A percentile compares a stretch with the other conserved stretches of the same genome.
Evolutionary conservation across 768 basidiomycete genomes (phyloP).

Genomic region (Psilocybe azurescens): DNA sequence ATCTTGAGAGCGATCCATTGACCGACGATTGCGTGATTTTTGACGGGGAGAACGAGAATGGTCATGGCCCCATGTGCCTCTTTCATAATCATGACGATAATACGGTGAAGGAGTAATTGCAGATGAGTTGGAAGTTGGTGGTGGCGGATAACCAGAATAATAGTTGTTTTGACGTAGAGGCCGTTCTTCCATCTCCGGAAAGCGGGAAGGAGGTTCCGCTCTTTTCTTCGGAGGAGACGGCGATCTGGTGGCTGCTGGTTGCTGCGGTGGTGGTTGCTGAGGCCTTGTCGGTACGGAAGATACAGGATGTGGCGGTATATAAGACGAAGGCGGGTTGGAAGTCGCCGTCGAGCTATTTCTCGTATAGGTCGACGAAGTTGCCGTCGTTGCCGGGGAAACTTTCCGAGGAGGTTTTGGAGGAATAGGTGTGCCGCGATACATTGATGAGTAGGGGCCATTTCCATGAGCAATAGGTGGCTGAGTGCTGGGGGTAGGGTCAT

Average conservation of each 20-base stretch:
- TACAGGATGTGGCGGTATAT: not conserved
- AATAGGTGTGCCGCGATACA: conserved; percentile 36
- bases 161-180: not conserved
- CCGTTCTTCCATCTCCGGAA: not conserved
- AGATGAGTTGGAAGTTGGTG: conserved; percentile 1
- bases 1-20: not conserved
- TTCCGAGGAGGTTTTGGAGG: conserved; percentile 5
- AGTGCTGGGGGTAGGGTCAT: conserved; percentile 37
- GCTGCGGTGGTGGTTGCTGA: not conserved
- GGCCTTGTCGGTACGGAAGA: not conserved
- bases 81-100: conserved; percentile 41
- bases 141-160: not conserved
- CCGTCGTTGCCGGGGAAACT: not conserved
- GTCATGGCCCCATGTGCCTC: conserved; percentile 7
- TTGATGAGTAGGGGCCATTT: conserved; percentile 42
- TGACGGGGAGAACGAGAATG: conserved; percentile 14
- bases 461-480: conserved; percentile 40
- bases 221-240: not conserved
- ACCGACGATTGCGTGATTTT: conserved; percentile 16
- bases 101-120: conserved; percentile 18
- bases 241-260: not conserved
- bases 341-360: not conserved
- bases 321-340: not conserved
- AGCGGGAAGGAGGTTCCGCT: not conserved
- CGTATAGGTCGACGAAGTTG: not conserved